Evolutionary conservation across 129 eudicot genomes (phyloP), one percentile per base, ranked within the genome.

Genomic region (Saposhnikovia divaricata): DNA sequence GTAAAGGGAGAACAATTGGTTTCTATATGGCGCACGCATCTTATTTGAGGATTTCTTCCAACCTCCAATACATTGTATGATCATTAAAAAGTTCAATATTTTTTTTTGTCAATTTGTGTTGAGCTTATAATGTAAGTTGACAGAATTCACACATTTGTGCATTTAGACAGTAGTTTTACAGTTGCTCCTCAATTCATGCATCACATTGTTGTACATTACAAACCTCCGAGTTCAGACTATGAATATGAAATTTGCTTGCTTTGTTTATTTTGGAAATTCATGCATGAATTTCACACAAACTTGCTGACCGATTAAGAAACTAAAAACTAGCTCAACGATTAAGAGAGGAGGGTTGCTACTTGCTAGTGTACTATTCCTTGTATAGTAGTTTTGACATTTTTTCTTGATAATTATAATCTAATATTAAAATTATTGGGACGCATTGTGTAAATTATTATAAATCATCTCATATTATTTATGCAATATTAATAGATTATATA

Each of bases 1-100:
- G 5, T 95, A 91, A 76, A 39, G 25, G 50, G 50, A 16, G 75
- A 18, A 34, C 4, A 39, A 37, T 47, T 14, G n/a, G 13, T 70
- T n/a, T 61, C 69, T 9, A 4, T 3, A 61, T n/a, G 31, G 34
- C 12, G 0, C 34, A 2, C 68, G 9, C 66, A 7, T 21, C 2
- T n/a, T 61, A 61, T 61, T 25, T 61, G 69, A 61, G 69, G 69
- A 4, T 61, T 61, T 61, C 34, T 25, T 61, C 6, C 15, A 25
- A 25, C 5, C n/a, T 61, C 34, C 69, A 61, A 61, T 61, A 25
- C 12, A 9, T 61, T n/a, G 14, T 61, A 61, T n/a, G 69, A 25
- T 28, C 34, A 61, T 25, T 11, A 61, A n/a, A 61, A 25, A 61
- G 69, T 23, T 61, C 0, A n/a, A 61, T 61, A n/a, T n/a, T n/a